These are phyloP conservation scores for Atkinsonella texensis DNA, from an alignment of 2,329 filamentous ascomycete genomes.

Conservation along the genomic window DNA sequence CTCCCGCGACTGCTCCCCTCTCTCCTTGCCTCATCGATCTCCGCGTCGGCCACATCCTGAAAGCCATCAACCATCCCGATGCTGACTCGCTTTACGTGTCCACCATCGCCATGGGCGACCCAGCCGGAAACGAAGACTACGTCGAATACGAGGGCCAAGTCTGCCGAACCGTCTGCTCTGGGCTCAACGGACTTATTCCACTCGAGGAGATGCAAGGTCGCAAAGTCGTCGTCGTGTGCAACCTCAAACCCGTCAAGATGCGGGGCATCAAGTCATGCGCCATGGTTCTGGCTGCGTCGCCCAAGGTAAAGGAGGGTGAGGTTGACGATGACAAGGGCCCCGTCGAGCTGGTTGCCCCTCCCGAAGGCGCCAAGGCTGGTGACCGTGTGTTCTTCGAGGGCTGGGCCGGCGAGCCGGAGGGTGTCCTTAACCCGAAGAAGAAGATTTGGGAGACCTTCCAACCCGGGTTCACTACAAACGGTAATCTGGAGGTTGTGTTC, in stretches of 20 bases:
- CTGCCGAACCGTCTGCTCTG: conserved; percentile 92
- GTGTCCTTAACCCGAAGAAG: conserved; percentile 95
- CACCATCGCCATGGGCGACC: conserved; percentile 88
- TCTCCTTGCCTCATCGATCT: conserved; percentile 86
- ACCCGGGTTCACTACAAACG: conserved; percentile 88
- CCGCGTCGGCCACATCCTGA: conserved; percentile 92
- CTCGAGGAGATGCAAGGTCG: conserved; percentile 94
- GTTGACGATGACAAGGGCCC: conserved; percentile 76
- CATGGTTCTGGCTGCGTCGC: conserved; percentile 94
- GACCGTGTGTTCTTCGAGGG: conserved; percentile 90
- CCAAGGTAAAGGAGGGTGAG: conserved; percentile 69
- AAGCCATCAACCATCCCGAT: conserved; percentile 90
- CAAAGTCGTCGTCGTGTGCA: conserved; percentile 91
- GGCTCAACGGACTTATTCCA: conserved; percentile 83
- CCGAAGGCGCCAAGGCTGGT: conserved; percentile 65
- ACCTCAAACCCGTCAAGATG: conserved; percentile 99
- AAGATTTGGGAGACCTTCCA: conserved; percentile 98
- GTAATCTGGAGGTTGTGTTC: conserved; percentile 70
- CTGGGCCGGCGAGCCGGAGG: conserved; percentile 87
- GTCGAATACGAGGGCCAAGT: conserved; percentile 83
- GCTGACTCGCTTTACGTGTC: conserved; percentile 93
- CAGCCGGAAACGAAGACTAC: conserved; percentile 70
- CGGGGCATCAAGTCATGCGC: conserved; percentile 65
- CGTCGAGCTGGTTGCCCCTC: conserved; percentile 83
- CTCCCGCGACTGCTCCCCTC: conserved; percentile 60